Evolutionary conservation across 2,329 filamentous ascomycete species (phyloP).

Genomic region (Colletotrichum sp.): DNA sequence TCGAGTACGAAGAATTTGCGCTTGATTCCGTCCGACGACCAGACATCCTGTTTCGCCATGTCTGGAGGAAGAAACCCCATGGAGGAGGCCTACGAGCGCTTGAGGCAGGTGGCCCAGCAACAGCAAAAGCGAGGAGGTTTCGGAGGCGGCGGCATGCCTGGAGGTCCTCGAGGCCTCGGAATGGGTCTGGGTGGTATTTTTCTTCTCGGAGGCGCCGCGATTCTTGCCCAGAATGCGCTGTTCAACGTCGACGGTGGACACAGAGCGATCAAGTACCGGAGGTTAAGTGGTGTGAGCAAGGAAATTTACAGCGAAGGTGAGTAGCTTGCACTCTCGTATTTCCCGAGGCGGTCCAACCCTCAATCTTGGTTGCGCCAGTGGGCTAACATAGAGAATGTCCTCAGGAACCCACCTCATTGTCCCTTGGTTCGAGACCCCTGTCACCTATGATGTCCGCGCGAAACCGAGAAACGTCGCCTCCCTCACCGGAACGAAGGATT

Average conservation of each 20-base stretch:
- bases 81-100: slow-evolving; percentile 55
- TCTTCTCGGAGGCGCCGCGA: slow-evolving; percentile 52
- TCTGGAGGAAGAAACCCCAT: slow-evolving; percentile 37
- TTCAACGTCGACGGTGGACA: slow-evolving; percentile 97
- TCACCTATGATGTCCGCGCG: slow-evolving; percentile 97
- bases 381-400: neutral
- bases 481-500: slow-evolving; percentile 96
- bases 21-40: neutral
- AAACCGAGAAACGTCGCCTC: slow-evolving; percentile 97
- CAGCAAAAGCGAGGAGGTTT: slow-evolving; percentile 43
- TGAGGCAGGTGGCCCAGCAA: slow-evolving; percentile 52
- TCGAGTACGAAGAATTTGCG: neutral
- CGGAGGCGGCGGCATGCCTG: slow-evolving; percentile 42
- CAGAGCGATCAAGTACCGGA: slow-evolving; percentile 97
- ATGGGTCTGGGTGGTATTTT: slow-evolving; percentile 44
- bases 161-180: slow-evolving; percentile 38
- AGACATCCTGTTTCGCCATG: neutral
- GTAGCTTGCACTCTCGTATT: slow-evolving; percentile 20
- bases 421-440: slow-evolving; percentile 96
- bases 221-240: slow-evolving; percentile 63
- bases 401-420: slow-evolving; percentile 89
- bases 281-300: slow-evolving; percentile 89
- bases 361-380: neutral
- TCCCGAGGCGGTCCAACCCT: neutral
- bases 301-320: slow-evolving; percentile 95